Evolutionary conservation across 305 asterid species (phyloP), one percentile per base, ranked within the genome.

Genomic region (Solanum hybrid): DNA sequence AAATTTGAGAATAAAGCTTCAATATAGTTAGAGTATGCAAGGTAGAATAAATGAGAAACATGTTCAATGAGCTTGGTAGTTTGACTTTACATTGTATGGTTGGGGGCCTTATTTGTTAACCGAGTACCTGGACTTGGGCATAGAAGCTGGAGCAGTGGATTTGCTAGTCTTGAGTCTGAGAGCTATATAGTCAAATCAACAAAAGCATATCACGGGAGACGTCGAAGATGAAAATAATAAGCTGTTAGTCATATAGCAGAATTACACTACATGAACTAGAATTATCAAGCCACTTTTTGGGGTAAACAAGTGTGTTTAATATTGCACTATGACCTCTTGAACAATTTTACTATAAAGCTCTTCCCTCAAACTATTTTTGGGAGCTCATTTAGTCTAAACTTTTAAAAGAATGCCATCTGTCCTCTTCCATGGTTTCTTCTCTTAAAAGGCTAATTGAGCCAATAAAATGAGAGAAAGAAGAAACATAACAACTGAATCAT

Each of bases 121-220:
- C 13, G 29, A 84, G 73, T 84, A 84, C 87, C 87, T 84, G 87
- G 87, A 84, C 87, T 84, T 51, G 87, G 87, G 73, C 40, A 31
- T 19, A 84, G 87, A 29, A 84, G 87, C 87, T 51, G 87, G 37
- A 84, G 87, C 40, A 84, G 75, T 29, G 87, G 87, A 84, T 84
- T 84, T 84, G 87, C 87, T 51, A 51, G 87, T 56, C 87, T 84
- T 84, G 87, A 84, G 75, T 51, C 64, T 11, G 87, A 51, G 42
- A 84, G 75, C 87, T 84, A 45, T 84, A 51, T 84, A 29, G 26
- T 29, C 40, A 84, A 84, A 84, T 84, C 73, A 84, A 51, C 73
- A 84, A 31, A 42, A 84, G 87, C 75, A 84, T 19, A 15, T 84
- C 87, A 84, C 7, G 29, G 31, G 31, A 29, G 36, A 84, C 75